Base-by-base conservation (phyloP, 2,329 filamentous ascomycete genomes). In the Aspergillus niger region DNA sequence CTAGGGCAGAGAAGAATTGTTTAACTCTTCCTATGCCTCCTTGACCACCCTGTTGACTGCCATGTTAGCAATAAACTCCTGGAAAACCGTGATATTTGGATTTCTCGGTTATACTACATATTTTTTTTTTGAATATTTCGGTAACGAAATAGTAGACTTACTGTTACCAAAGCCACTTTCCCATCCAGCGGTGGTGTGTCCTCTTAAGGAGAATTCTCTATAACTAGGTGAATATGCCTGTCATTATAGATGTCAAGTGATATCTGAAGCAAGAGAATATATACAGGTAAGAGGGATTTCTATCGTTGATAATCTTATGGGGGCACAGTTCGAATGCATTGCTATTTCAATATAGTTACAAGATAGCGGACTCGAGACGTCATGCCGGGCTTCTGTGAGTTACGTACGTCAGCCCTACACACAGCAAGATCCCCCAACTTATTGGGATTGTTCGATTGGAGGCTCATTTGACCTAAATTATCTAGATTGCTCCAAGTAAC, bases 151-250 rank as follows among this genome's bases (percentile, higher is more conserved):
- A 15, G 39, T 4, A 22, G 41, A 44, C 17, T 11, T 44, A 44
- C 32, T 43, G 39, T 43, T 43, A 17, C 41, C 41, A 5, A 13
- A 22, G 41, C 41, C 41, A 44, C 41, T 17, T 44, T 44, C 41
- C 20, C 41, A 13, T 44, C 41, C 41, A 44, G 24, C 41, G 20
- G 41, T 7, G 20, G 41, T 44, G 20, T 44, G 5, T 24, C 20
- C 20, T 20, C 20, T 17, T n/a, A 44, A 44, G 39, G 7, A 17
- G 55, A 74, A 75, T 28, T 67, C 63, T n/a, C 58, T 62, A 56
- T 68, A 20, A 20, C 20, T 20, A 68, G 3, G 68, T 73, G 39
- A 74, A 63, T 20, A 71, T 20, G 7, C 68, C 70, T 5, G 67
- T 60, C 68, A 74, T 75, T 11, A 20, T 44, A 5, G 20, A 24